These are phyloP conservation scores for Xylaria longipes DNA, from an alignment of 495 filamentous ascomycete species.

Conservation along the genomic window DNA sequence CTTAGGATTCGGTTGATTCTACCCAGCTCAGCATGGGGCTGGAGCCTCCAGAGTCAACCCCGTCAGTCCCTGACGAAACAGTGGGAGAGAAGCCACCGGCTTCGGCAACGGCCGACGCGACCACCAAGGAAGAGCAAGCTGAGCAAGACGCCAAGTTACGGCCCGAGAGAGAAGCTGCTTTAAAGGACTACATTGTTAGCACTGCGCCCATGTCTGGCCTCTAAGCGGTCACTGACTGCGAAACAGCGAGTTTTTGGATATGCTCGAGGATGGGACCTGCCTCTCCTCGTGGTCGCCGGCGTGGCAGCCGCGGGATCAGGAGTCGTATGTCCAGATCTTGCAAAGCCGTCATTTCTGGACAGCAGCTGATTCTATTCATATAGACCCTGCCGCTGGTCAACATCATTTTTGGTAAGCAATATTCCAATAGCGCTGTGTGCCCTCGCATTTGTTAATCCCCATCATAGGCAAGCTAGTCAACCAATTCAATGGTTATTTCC, in stretches of 20 bases:
- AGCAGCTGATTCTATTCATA: constrained; percentile 5
- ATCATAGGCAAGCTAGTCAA: constrained; percentile 37
- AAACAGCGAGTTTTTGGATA: constrained; percentile 50
- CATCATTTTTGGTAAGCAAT: constrained; percentile 38
- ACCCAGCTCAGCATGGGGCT: constrained; percentile 20
- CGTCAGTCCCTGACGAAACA: constrained; percentile 20
- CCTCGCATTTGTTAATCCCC: constrained; percentile 26
- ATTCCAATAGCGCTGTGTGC: background rate
- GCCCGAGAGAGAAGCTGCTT: constrained; percentile 51
- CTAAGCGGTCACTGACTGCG: constrained; percentile 21
- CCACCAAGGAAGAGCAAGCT: constrained; percentile 34
- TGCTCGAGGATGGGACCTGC: constrained; percentile 50
- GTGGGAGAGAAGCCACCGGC: constrained; percentile 20
- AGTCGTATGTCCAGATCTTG: constrained; percentile 33
- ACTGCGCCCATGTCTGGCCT: background rate
- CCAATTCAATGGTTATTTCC: constrained; percentile 41
- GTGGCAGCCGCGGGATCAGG: constrained; percentile 37
- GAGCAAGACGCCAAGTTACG: constrained; percentile 38
- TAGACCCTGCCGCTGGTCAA: constrained; percentile 40
- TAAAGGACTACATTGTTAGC: constrained; percentile 48
- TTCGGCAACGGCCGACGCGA: constrained; percentile 10
- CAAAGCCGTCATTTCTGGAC: background rate
- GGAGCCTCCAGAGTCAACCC: constrained; percentile 6
- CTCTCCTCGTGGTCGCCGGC: constrained; percentile 44
- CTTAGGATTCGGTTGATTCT: background rate